phyloP scores from a whole-genome alignment of 2,329 filamentous ascomycete genomes.

The Didymellaceae sp. region DNA sequence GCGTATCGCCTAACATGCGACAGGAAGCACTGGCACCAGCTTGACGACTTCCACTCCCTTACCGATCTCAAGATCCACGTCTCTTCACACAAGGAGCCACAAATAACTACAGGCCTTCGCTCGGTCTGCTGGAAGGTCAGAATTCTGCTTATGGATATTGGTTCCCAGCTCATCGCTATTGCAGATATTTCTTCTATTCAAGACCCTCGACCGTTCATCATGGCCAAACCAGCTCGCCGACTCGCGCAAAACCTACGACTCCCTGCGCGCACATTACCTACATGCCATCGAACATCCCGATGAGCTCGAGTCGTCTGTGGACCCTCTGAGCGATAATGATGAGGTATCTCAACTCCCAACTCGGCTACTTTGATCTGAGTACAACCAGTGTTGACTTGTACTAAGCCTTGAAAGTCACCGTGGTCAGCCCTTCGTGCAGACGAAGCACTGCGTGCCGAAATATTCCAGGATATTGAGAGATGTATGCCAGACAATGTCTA shows the following conservation, averaged over 20 bases:
- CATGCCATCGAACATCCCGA: slow-evolving; percentile 85
- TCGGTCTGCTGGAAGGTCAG: slow-evolving; percentile 91
- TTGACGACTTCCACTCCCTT: slow-evolving; percentile 46
- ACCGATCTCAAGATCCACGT: slow-evolving; percentile 48
- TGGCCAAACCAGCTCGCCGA: slow-evolving; percentile 74
- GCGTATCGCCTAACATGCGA: slow-evolving; percentile 20
- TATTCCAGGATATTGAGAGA: slow-evolving; percentile 90
- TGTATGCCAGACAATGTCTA: slow-evolving; percentile 89
- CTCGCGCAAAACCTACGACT: slow-evolving; percentile 75
- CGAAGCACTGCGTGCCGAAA: slow-evolving; percentile 83
- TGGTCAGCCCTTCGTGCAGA: slow-evolving; percentile 89
- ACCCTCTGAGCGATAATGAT: slow-evolving; percentile 85
- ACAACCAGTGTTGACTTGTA: slow-evolving; percentile 51
- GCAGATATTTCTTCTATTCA: slow-evolving; percentile 82
- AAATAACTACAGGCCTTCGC: slow-evolving; percentile 69
- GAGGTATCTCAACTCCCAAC: slow-evolving; percentile 56
- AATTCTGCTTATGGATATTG: neutral
- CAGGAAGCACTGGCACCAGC: slow-evolving; percentile 47
- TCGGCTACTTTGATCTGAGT: slow-evolving; percentile 23
- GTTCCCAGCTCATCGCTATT: slow-evolving; percentile 5
- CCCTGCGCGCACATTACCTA: slow-evolving; percentile 75
- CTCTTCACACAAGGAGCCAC: slow-evolving; percentile 45
- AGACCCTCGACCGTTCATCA: slow-evolving; percentile 66
- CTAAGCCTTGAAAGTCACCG: slow-evolving; percentile 73
- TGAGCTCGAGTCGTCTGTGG: slow-evolving; percentile 73